Base-by-base conservation (phyloP, 2,329 filamentous ascomycete genomes). In the Rhinocladiella similis region DNA sequence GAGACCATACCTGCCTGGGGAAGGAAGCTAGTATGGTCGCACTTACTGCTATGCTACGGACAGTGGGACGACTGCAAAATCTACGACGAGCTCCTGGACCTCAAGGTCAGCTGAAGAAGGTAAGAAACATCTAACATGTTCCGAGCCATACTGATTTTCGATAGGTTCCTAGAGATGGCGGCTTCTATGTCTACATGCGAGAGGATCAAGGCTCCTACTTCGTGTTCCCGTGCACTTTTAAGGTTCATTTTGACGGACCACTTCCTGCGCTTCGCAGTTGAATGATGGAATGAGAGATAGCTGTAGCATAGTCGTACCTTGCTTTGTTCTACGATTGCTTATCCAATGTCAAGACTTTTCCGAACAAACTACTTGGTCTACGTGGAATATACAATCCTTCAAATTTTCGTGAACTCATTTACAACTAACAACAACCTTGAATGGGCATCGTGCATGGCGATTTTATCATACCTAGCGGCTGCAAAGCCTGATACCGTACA, bases 31-130 rank as follows among this genome's bases (percentile, higher is more conserved):
- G 79, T 67, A 78, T 84, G 59, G 76, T 84, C 1, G 86, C 84
- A 0, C 73, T 91, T 56, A 82, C 83, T 0, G 82, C 86, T 61
- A 86, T 90, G 77, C 81, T 91, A 70, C 82, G 87, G 47, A 80
- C 82, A 1, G 72, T 90, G 1, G 88, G 87, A 65, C 74, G 78
- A 56, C 75, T 84, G 63, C 77, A 81, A 63, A 84, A 84, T 52
- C 69, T 91, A 10, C 75, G 84, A 5, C 77, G 84, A 27, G 84
- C 83, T 0, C 75, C 82, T 0, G 88, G 88, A 0, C 73, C 80
- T 0, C 84, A 88, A 71, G 88, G 88, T 0, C 73, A 84, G 66
- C 69, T 91, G 61, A 89, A 89, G 77, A 87, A 83, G 74, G 61
- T 63, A 46, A 50, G 59, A 35, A 14, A 39, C 19, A 10, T 19